Base-by-base conservation (phyloP, 164 flowering plant genomes). In the Pachysandra terminalis region DNA sequence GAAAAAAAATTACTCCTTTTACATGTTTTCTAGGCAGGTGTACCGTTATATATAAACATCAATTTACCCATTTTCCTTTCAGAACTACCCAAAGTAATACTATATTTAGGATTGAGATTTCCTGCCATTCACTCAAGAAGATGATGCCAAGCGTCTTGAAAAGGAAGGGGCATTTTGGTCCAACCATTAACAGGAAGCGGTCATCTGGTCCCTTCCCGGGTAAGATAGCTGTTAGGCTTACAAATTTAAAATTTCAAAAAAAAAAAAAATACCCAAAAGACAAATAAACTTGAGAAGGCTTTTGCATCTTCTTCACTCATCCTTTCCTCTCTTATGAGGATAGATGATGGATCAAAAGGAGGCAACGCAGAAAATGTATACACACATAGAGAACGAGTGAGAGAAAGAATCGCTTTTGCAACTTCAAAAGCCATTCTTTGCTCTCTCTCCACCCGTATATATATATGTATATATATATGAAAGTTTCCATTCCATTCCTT, bases 351-450 rank as follows among this genome's bases (percentile, higher is more conserved):
- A 24, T 2, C 64, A 16, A 14, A 8, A 40, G 21, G 52, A 8
- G 0, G 32, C n/a, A 59, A 9, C 40, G 6, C 24, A 23, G n/a
- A n/a, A n/a, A 23, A 55, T 22, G 13, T 19, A 13, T 55, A 23
- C 14, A n/a, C 25, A 55, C 5, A 55, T 13, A 28, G 5, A 32
- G 37, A 32, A 3, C 17, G 25, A 7, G 53, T 14, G 26, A 16
- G 24, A 59, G 19, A 56, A 22, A 72, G 78, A 64, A 72, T 79
- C 70, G 73, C 80, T 79, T 79, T 61, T 64, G 64, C 49, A 64
- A 26, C 55, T 68, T 56, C 69, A 22, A 41, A 81, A 77, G 76
- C 66, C 78, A 74, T 75, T 51, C 79, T 63, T 74, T 65, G 28
- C 74, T 60, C 25, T 55, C 0, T 16, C 13, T 25, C 23, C 35